Conservation (phyloP, 148 eudicot genomes). For the Euryodendron excelsum region DNA sequence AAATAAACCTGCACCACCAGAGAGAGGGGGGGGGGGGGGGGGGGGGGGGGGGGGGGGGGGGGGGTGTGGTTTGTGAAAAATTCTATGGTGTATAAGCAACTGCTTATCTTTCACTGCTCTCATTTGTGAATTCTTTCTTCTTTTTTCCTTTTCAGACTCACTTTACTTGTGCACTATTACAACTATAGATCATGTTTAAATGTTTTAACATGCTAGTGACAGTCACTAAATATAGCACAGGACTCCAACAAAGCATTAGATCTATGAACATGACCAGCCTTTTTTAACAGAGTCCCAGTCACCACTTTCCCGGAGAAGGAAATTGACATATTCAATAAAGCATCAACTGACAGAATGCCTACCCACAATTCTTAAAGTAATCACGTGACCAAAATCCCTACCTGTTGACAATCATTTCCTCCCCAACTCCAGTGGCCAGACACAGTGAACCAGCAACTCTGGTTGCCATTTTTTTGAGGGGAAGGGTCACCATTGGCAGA, state of each 20-base stretch:
- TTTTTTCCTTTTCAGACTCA: too few species aligned
- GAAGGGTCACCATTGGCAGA: slow-evolving; percentile 89
- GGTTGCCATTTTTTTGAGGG: slow-evolving; percentile 94
- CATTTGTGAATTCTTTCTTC: too few species aligned
- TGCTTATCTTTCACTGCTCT: too few species aligned
- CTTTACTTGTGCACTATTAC: too few species aligned
- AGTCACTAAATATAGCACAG: background rate
- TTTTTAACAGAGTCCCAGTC: background rate
- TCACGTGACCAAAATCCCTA: slow-evolving; percentile 11
- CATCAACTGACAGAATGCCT: background rate
- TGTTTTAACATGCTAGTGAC: background rate
- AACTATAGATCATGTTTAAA: too few species aligned
- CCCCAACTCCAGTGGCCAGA: slow-evolving; percentile 87
- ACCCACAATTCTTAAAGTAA: background rate
- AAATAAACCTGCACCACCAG: background rate
- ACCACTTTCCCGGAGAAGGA: background rate
- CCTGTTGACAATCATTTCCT: slow-evolving; percentile 91
- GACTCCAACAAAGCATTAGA: background rate
- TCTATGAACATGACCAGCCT: background rate
- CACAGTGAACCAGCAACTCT: slow-evolving; percentile 97
- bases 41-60: too few species aligned
- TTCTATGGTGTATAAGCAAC: too few species aligned
- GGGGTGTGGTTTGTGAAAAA: too few species aligned
- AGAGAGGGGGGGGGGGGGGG: too few species aligned
- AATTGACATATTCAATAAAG: background rate